Base-by-base conservation (phyloP, 805 yeast species). In the Metschnikowia borealis region DNA sequence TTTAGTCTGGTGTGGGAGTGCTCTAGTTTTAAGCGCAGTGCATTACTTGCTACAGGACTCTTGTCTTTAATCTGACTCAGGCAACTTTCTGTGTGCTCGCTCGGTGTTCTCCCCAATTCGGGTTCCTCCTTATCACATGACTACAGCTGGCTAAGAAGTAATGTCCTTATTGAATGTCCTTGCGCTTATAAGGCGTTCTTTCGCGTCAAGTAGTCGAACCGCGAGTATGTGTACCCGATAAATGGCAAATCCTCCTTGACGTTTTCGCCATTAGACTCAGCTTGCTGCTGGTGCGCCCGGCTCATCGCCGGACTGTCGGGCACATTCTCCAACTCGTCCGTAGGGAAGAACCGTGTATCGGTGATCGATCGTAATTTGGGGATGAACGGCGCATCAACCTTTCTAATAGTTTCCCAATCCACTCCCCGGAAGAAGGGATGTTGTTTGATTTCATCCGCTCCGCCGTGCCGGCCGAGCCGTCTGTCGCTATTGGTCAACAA, bases 351-450 rank as follows among this genome's bases (percentile, higher is more conserved):
- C 60, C 97, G 79, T 0, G 99, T 94, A 67, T 94, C 99, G 5
- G 98, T 92, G 53, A 92, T 86, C 11, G 96, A 86, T 58, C 90
- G 82, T 63, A 94, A 78, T 63, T 89, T 87, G 23, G 99, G 96
- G 58, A 94, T 87, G 62, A 90, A 90, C 20, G 97, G 97, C 3
- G 97, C 97, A 59, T 85, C 89, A 51, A 89, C 95, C 51, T 82
- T 84, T 51, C 97, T 75, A 50, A 90, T 90, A 15, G 88, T 82
- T 47, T 84, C 84, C 97, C 97, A 90, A 67, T 89, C 94, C 38
- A 90, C 97, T n/a, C 97, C 97, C 44, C 94, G 76, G 77, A 90
- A 90, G 61, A 91, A 90, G 11, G 96, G 96, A 69, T 90, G 97
- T 48, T 78, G 80, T 68, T 90, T 91, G 63, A 90, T 84, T 62